phyloP scores from a whole-genome alignment of 805 yeast genomes.

The Yamadazyma tumulicola region DNA sequence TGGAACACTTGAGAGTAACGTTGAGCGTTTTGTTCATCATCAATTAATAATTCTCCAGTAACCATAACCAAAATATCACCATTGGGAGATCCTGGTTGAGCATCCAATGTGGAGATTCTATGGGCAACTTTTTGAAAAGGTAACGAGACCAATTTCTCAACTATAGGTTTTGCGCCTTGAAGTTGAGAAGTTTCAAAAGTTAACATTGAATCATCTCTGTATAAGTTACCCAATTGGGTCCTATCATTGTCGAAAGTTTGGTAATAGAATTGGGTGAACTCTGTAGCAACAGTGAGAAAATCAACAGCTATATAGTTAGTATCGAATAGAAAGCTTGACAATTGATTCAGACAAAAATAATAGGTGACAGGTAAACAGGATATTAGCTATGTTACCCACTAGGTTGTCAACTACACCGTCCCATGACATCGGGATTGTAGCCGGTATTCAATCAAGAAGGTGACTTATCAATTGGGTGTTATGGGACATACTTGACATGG shows the following conservation, averaged over 20 bases:
- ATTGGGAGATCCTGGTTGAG: slow-evolving; percentile 92
- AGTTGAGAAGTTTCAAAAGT: slow-evolving; percentile 92
- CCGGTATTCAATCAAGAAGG: too few species aligned
- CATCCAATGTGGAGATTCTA: slow-evolving; percentile 91
- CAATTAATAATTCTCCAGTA: slow-evolving; percentile 89
- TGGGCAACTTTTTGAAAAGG: slow-evolving; percentile 94
- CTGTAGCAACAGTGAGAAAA: slow-evolving; percentile 52
- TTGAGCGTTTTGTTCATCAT: slow-evolving; percentile 93
- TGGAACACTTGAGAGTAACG: slow-evolving; percentile 98
- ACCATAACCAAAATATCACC: slow-evolving; percentile 96
- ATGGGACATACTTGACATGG: slow-evolving; percentile 11
- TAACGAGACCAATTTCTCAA: slow-evolving; percentile 83
- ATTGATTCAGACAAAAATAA: too few species aligned
- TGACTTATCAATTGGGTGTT: too few species aligned
- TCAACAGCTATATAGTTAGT: slow-evolving; percentile 28
- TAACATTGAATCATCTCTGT: slow-evolving; percentile 96
- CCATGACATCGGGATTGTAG: too few species aligned
- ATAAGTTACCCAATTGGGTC: slow-evolving; percentile 84
- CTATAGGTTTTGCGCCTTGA: slow-evolving; percentile 91
- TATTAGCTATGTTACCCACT: too few species aligned
- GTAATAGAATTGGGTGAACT: slow-evolving; percentile 93
- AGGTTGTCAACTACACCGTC: too few species aligned
- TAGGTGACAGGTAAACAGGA: neutral
- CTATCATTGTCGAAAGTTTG: slow-evolving; percentile 93
- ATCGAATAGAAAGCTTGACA: too few species aligned